Conservation (phyloP, 345 rosid genomes). For the Gossypium rotundifolium region DNA sequence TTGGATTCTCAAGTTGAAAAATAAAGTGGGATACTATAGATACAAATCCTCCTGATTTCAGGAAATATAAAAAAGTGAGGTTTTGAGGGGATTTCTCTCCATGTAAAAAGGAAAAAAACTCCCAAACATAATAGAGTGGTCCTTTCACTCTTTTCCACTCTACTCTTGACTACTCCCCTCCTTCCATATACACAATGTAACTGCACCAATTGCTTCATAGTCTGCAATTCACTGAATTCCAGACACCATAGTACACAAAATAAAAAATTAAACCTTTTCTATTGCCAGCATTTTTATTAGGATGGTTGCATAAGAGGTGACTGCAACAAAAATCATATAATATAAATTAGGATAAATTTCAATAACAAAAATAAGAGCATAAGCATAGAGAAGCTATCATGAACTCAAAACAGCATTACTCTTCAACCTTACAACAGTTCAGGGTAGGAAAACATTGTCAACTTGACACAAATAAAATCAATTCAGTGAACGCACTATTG, state of each 20-base stretch:
- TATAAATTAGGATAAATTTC: background rate
- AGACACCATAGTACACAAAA: background rate
- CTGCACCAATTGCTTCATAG: background rate
- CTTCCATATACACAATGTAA: background rate
- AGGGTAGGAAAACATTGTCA: background rate
- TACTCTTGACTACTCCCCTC: background rate
- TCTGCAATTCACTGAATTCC: background rate
- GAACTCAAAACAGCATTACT: background rate
- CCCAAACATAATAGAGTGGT: background rate
- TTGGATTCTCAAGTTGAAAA: background rate
- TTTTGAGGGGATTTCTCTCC: background rate
- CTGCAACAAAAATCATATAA: background rate
- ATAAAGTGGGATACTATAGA: background rate
- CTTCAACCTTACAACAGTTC: background rate
- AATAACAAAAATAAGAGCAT: background rate
- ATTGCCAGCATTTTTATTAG: background rate
- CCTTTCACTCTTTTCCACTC: background rate
- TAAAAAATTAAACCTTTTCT: background rate
- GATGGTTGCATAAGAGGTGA: background rate
- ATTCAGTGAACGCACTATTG: background rate
- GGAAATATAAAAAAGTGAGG: background rate
- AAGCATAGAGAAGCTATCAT: background rate
- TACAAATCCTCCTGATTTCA: background rate
- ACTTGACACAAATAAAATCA: background rate
- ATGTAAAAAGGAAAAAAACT: background rate